Base-by-base conservation (phyloP, 352 stramenopile genomes). In the Phytopythium montanum region DNA sequence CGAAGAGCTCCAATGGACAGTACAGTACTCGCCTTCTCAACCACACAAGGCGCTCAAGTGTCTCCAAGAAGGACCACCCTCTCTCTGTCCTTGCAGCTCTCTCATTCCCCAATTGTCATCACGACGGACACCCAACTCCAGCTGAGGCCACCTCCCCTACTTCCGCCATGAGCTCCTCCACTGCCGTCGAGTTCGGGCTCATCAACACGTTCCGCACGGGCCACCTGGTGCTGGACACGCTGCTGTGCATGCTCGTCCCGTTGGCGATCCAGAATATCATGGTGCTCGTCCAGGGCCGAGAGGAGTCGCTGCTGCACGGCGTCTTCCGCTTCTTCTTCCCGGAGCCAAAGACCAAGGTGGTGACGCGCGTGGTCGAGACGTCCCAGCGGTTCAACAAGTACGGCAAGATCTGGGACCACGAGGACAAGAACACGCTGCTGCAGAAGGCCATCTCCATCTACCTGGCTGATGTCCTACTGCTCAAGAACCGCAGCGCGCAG, bases 401-500 rank as follows among this genome's bases (percentile, higher is more conserved):
- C n/a, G 64, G 69, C 2, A 70, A 64, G 49, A 65, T 76, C 51
- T 68, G 67, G 57, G 68, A 76, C 61, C 49, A 74, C 42, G 60
- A 72, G 0, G 55, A 80, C 45, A 68, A 75, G 57, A 73, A 69
- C 41, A 54, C 72, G 28, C 25, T 84, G 48, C 59, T 84, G 31
- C 75, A 81, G 61, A 84, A 81, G 60, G 75, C 75, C 53, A 70
- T 81, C 44, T 65, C 71, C 2, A 60, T 76, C 34, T 72, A 79
- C 53, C 54, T 84, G 33, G 62, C 69, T 10, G 69, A 84, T 45
- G 38, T 65, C 19, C 56, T 79, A 10, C 31, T 36, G 2, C 31
- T 36, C 28, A 76, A 81, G 58, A 63, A 70, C 52, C 59, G 65
- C 28, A 68, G 31, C 31, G 31, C 31, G 31, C 31, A 74, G 41